Percentiles rank a stretch among this genome's conserved stretches.
Conservation (phyloP, 768 basidiomycete genomes). For the Phlebiopsis gigantea region DNA sequence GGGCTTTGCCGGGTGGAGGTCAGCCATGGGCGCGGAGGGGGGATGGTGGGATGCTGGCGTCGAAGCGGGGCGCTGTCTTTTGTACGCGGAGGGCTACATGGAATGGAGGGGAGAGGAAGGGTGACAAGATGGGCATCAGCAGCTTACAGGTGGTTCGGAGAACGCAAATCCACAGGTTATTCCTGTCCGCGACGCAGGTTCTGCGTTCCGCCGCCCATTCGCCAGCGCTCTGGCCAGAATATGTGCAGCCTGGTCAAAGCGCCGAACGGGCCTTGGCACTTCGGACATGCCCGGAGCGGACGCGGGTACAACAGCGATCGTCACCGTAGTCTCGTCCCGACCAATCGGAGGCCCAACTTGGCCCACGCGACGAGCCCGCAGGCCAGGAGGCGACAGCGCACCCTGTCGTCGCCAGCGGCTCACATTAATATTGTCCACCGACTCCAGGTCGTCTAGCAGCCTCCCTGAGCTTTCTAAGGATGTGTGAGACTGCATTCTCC, state of each 20-base stretch:
- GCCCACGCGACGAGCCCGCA: too few relatives aligned
- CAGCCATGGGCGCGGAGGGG: constrained; percentile 2
- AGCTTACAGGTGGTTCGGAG: neutral
- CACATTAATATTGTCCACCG: too few relatives aligned
- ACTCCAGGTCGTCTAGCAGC: too few relatives aligned
- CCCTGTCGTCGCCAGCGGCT: too few relatives aligned
- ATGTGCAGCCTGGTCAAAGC: too few relatives aligned
- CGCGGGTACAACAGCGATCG: neutral
- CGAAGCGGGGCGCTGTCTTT: neutral
- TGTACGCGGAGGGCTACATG: neutral
- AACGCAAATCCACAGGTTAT: too few relatives aligned
- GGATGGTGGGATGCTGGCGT: neutral
- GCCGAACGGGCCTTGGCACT: neutral
- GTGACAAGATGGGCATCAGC: neutral
- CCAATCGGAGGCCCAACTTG: neutral
- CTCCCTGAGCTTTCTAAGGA: too few relatives aligned
- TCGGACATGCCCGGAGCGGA: neutral
- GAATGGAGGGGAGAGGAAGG: neutral
- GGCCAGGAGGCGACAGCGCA: too few relatives aligned
- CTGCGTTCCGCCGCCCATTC: too few relatives aligned
- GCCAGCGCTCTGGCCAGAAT: too few relatives aligned
- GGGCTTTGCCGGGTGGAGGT: neutral
- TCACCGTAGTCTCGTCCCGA: too few relatives aligned
- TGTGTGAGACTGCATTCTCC: neutral
- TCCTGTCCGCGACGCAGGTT: too few relatives aligned